Base-by-base conservation (phyloP, 2,329 filamentous ascomycete species). In the Cercospora berteroae region DNA sequence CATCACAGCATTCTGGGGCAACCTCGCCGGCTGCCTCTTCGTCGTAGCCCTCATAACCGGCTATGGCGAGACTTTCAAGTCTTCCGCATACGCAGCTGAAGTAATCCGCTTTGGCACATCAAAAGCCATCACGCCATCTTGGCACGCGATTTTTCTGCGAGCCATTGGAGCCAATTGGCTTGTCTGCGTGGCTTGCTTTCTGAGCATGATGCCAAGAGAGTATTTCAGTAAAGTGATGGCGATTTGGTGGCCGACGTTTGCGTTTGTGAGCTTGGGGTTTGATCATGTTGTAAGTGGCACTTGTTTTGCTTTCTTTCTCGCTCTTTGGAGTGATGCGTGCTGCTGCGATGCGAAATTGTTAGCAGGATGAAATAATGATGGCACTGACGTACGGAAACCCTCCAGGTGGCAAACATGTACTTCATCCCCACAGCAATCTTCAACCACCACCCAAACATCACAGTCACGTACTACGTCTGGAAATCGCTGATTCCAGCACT, bases 121-220 rank as follows among this genome's bases (percentile, higher is more conserved):
- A 18, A 87, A 87, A 69, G 82, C 81, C 68, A 75, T 85, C 9
- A 79, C 75, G 0, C 84, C 85, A 0, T 70, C 79, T 2, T 85
- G 84, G 78, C 82, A 85, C 60, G 80, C 83, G 65, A 84, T 87
- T 60, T 86, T 88, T 72, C 75, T 87, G 0, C 80, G 83, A 50
- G 85, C 77, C 1, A 86, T 88, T 55, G 83, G 85, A 4, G 74
- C 74, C 71, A 87, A 87, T 75, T 87, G 85, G 85, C 81, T 88
- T 0, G 85, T 88, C 2, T 86, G 84, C 66, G 76, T 87, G 27
- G 84, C 83, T 0, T 81, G 83, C 55, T 87, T 80, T 67, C 76
- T 84, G 8, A 80, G 79, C 1, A 77, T 83, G 3, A 82, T 83
- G 65, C 83, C 82, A 5, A 80, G 83, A 2, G 85, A 87, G 63